Percentiles rank a stretch among this genome's conserved stretches.
Conservation (phyloP, 2,329 filamentous ascomycete genomes). For the Ceratocystis papillata region DNA sequence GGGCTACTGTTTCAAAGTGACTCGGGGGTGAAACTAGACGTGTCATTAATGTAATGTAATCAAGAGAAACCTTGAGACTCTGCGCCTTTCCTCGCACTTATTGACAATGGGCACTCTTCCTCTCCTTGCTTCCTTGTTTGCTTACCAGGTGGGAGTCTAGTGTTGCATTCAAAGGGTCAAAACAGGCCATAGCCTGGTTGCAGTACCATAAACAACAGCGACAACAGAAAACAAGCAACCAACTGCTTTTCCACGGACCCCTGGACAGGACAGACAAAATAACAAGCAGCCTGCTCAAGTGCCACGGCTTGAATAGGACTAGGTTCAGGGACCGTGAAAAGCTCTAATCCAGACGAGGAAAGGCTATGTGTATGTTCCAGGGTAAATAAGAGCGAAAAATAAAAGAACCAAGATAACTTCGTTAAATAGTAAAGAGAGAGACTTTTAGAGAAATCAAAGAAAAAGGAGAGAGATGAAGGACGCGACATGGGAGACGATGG, state of each 20-base stretch:
- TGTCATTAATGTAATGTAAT: background rate
- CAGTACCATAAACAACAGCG: background rate
- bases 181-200: background rate
- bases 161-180: constrained; percentile 12
- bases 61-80: background rate
- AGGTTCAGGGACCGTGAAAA: constrained; percentile 15
- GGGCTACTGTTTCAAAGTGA: constrained; percentile 6
- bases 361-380: background rate
- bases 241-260: background rate
- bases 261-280: background rate
- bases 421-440: background rate
- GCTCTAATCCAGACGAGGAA: constrained; percentile 10
- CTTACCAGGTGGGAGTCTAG: background rate
- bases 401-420: background rate
- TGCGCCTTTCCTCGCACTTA: background rate
- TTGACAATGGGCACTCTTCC: background rate
- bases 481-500: background rate
- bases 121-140: background rate
- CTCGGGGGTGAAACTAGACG: background rate
- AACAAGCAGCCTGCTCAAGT: background rate
- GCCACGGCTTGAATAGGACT: constrained; percentile 10
- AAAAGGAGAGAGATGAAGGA: background rate
- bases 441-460: background rate
- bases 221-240: background rate
- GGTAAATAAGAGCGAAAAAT: background rate